Evolutionary conservation across 192 early-diverging fungal species (phyloP), one percentile per base, ranked within the genome.

Genomic region (Coemansia sp.): DNA sequence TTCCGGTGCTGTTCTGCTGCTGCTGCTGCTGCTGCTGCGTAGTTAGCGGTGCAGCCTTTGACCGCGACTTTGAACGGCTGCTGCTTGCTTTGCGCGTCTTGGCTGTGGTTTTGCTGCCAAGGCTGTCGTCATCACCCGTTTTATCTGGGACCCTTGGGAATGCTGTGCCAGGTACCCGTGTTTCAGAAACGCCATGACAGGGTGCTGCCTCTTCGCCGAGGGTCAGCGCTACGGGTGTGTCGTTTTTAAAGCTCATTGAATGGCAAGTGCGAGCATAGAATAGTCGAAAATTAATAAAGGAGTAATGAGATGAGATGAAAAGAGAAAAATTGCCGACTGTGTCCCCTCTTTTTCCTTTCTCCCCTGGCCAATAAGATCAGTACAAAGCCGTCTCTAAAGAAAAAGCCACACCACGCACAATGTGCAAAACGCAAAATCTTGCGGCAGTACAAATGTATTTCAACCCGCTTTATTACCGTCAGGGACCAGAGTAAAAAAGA

Each of bases 11-110:
- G 50, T 45, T 1, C 3, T 55, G 63, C 49, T 55, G 19, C 61
- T 52, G 10, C 36, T 52, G 49, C 59, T 54, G 19, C 29, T 67
- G 61, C 43, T 63, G 69, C 15, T 62, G 55, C 34, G 48, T 29
- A 23, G 25, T 25, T 20, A 40, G 42, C 20, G 55, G 22, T 13
- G 43, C n/a, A 23, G 56, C 19, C 49, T 62, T 67, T 29, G 66
- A 52, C 6, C 29, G 29, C 3, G 29, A 3, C 29, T 29, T 29
- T 29, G 29, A 29, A 3, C 29, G 29, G 63, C 73, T 70, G 61
- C 63, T 70, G 56, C 50, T 49, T 25, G 46, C 57, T 13, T 62
- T 59, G 61, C 22, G 65, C 19, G 43, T 22, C 34, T 10, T 61
- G 2, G 40, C 54, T 56, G 55, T 42, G n/a, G 15, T 33, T 9